Conservation (phyloP, 148 eudicot genomes). For the Camellia japonica region DNA sequence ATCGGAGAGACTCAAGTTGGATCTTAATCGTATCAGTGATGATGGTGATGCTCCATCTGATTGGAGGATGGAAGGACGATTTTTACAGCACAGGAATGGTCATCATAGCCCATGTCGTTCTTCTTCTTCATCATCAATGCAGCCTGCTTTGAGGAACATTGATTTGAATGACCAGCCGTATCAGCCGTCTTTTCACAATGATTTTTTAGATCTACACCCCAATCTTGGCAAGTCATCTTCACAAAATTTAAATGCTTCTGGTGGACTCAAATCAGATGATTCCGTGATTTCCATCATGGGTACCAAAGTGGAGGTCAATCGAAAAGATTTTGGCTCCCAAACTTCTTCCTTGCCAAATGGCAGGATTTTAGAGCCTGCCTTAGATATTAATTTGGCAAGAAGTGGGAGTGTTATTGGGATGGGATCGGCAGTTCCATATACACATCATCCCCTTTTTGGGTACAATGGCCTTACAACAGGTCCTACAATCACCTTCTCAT, state of each 20-base stretch:
- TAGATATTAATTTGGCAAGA: slow-evolving; percentile 46
- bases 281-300: slow-evolving; percentile 76
- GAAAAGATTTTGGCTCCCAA: slow-evolving; percentile 34
- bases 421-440: slow-evolving; percentile 42
- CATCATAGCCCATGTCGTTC: slow-evolving; percentile 49
- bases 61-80: slow-evolving; percentile 36
- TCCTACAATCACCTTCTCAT: slow-evolving; percentile 40
- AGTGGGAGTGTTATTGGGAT: slow-evolving; percentile 41
- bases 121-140: slow-evolving; percentile 64
- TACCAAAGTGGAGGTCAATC: slow-evolving; percentile 53
- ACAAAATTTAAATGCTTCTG: slow-evolving; percentile 29
- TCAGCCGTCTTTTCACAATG: slow-evolving; percentile 43
- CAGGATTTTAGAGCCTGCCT: slow-evolving; percentile 37
- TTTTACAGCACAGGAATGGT: slow-evolving; percentile 27
- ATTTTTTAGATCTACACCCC: slow-evolving; percentile 26
- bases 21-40: slow-evolving; percentile 63
- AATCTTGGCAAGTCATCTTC: slow-evolving; percentile 36
- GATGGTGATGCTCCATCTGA: slow-evolving; percentile 51
- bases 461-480: slow-evolving; percentile 51
- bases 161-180: slow-evolving; percentile 75
- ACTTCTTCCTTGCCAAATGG: slow-evolving; percentile 38
- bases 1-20: slow-evolving; percentile 51
- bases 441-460: slow-evolving; percentile 39
- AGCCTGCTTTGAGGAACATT: slow-evolving; percentile 51
- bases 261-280: slow-evolving; percentile 34